Base-by-base conservation (phyloP, 1,284 basidiomycete genomes). In the Ustilago loliicola region DNA sequence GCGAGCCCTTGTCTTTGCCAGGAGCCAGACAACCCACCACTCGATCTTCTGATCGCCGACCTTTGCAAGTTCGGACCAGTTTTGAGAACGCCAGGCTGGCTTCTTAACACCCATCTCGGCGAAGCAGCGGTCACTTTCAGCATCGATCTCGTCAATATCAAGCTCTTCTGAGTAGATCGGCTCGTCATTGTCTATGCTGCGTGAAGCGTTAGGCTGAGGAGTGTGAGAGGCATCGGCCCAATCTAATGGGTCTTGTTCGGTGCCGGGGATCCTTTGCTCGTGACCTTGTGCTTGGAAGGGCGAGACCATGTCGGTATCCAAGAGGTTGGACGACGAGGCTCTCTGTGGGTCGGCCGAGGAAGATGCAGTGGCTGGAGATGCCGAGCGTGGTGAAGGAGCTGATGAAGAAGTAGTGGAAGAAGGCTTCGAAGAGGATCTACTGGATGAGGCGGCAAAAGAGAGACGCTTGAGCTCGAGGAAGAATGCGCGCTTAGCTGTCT, bases 401-500 rank as follows among this genome's bases (percentile, higher is more conserved):
- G 65, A 54, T 5, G 64, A 61, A 9, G 61, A 60, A 5, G 63
- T 17, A 15, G 45, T 23, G 2, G 67, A 70, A 23, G 72, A 65
- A 15, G 72, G 54, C 27, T 45, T 55, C 8, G 60, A 70, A 19
- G 64, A 66, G 29, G 57, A 65, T 32, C 50, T 50, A 38, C 53
- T 53, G 1, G 62, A 61, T 19, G 58, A 52, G 19, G 59, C 63
- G 30, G 66, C 48, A 21, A 74, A 58, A 9, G 64, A 66, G 25
- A 77, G 66, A 29, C 74, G 65, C 56, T 78, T 73, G 53, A 80
- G 72, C 51, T 80, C 78, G 30, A 80, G 63, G 50, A 77, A 80
- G 53, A 72, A 77, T 13, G 70, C 70, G 17, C 70, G 68, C 45
- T 73, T 64, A 15, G 75, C 70, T 10, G 72, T 54, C 42, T 77